Conservation (phyloP, 768 basidiomycete genomes). For the Lactarius evosmus region DNA sequence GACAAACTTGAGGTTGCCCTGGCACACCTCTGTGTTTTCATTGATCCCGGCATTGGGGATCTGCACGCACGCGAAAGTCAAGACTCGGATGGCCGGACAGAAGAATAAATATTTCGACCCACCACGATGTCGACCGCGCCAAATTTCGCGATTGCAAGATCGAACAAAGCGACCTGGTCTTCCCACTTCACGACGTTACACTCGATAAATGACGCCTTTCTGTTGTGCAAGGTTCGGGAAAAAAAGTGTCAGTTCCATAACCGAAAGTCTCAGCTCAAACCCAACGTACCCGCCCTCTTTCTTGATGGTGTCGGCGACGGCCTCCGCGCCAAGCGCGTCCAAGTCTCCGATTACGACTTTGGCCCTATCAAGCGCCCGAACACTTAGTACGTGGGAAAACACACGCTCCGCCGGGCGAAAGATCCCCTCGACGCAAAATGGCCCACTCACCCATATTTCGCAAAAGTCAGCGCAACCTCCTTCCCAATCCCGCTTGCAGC, state of each 20-base stretch:
- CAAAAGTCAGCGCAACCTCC: constrained; percentile 50
- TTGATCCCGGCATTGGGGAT: constrained; percentile 50
- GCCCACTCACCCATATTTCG: constrained; percentile 45
- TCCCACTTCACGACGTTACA: constrained; percentile 57
- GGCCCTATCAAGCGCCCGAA: constrained; percentile 37
- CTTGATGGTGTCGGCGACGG: constrained; percentile 42
- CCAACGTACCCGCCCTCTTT: constrained; percentile 44
- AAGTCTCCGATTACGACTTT: constrained; percentile 53
- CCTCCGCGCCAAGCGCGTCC: constrained; percentile 41
- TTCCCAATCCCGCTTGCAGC: constrained; percentile 45
- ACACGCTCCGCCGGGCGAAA: background rate
- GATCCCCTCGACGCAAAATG: background rate
- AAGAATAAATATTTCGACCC: constrained; percentile 22
- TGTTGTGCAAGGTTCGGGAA: no score
- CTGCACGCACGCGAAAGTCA: constrained; percentile 5
- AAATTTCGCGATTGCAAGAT: constrained; percentile 44
- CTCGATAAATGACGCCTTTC: constrained; percentile 38
- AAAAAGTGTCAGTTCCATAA: no score
- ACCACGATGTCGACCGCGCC: constrained; percentile 56
- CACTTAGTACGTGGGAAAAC: background rate
- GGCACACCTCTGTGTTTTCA: constrained; percentile 34
- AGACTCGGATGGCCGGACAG: no score
- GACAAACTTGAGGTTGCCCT: constrained; percentile 18
- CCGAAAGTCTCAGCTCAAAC: constrained; percentile 2
- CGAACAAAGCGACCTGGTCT: constrained; percentile 50